Evolutionary conservation across 352 stramenopile species (phyloP), one percentile per base, ranked within the genome.

Genomic region (Phytophthora citrophthora): DNA sequence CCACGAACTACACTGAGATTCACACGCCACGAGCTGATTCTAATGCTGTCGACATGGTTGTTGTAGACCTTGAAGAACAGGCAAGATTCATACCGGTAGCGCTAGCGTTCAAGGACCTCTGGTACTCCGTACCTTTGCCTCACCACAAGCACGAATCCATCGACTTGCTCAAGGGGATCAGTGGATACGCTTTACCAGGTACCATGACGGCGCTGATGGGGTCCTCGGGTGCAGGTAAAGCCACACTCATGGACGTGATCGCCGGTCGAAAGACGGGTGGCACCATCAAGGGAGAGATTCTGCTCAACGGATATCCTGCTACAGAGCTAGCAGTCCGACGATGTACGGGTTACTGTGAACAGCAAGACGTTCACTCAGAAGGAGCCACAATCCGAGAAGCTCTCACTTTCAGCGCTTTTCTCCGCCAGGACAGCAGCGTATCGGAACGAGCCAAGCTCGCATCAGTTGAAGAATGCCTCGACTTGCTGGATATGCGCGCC

Each of bases 181-280:
- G 40, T 47, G 89, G 88, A 15, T 67, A 68, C 26, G 69, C 72
- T 2, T 12, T 57, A 0, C 80, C 79, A 0, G 80, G 81, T 2
- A 68, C 55, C 3, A 80, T 90, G 49, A 78, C 71, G 0, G 79
- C 80, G 0, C 59, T 90, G 11, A 87, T 88, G 73, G 81, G 81
- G 1, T 76, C 74, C 1, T 73, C 64, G 2, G 82, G 83, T 44
- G 79, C 86, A 39, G 90, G 91, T 4, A 97, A 98, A 60, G 97
- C 64, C 0, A 72, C 64, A 6, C 51, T 72, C 18, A 62, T 72
- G 56, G 64, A 72, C 31, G 64, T 72, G 13, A 91, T 98, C 45
- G 88, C 92, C 2, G 68, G 94, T 2, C 76, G 93, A 32, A 98
- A 98, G 68, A 90, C 76, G 2, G 79, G 75, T 34, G 93, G 93